Evolutionary conservation across 2,329 filamentous ascomycete genomes (phyloP), one percentile per base, ranked within the genome.

Genomic region (Dothideomycetes sp.): DNA sequence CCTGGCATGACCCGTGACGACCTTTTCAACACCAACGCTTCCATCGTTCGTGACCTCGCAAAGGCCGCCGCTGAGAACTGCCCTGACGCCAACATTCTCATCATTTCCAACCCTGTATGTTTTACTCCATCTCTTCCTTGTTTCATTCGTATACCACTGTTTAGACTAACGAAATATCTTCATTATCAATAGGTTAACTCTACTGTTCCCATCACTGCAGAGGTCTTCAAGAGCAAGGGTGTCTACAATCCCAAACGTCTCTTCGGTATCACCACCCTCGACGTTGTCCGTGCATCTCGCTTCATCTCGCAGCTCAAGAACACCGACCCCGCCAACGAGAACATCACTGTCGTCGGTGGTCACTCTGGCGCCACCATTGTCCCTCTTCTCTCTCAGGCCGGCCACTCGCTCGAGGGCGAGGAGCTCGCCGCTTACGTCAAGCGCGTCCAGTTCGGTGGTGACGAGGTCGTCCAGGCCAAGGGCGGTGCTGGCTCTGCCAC

Each of bases 21-120:
- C 65, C 82, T 98, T 50, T 98, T 98, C 87, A 96, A 96, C 81
- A 98, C 89, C 77, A 98, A 98, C 69, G 91, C 91, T 67, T 94
- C 86, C 64, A 98, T 98, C 66, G 91, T 98, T 64, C 88, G 89
- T 61, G 91, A 96, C 69, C 80, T 98, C 52, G 88, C 89, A 71
- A 94, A 94, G 79, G 88, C 87, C 57, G 80, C 79, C 60, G 91
- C 91, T 59, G 79, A 94, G 59, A 77, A 84, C 54, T 77, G 81
- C 61, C 91, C 91, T 58, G 75, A 95, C 50, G 91, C 91, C 68
- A 94, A 94, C 72, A 75, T 96, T 65, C 79, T 96, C 62, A 79
- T 98, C 75, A 98, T 98, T 71, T 79, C 88, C 68, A 98, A 98
- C 81, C 91, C 91, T 47, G 88, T 77, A 68, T 42, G 71, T 57